Evolutionary conservation across 306 rosid genomes (phyloP), one percentile per base, ranked within the genome.

Genomic region (Fagus crenata): DNA sequence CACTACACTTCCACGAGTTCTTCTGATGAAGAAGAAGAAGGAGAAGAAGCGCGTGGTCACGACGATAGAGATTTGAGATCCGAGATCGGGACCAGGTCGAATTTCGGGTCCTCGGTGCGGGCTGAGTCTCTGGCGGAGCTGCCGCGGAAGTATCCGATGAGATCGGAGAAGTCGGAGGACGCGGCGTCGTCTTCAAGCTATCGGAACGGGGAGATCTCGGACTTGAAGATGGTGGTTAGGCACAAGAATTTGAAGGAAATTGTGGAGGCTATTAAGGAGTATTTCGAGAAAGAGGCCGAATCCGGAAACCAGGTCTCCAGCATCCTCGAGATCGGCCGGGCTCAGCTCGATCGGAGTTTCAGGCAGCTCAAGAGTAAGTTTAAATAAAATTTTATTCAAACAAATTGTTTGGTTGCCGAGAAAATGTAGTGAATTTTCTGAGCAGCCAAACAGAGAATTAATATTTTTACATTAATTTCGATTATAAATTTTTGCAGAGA

Each of bases 211-310:
- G 92, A 83, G 80, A 74, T 90, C 53, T 86, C 92, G 42, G 93
- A 92, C 73, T 81, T 89, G 93, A 92, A 81, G 76, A 87, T 96
- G 93, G 96, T 96, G 75, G 98, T 96, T 71, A 87, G 99, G 76
- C 99, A 96, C 67, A 88, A 70, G 80, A 89, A 96, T 79, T 84
- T 96, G 91, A 91, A 83, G 90, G 99, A 96, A 87, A 96, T 96
- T 31, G 92, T 91, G 55, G 93, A 91, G 11, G 92, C 99, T 0
- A 89, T 96, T 46, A 89, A 65, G 78, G 93, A 96, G 58, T 86
- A 93, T 73, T 96, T 96, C 54, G 98, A 96, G 4, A 89, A 83
- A 41, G 97, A 97, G 1, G 96, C 99, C 1, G 37, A 71, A 2
- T 93, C 93, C 5, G 99, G 99, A 22, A 93, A 96, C 69, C 81